phyloP scores from a whole-genome alignment of 805 yeast genomes.

The Starmerella potacharoeniae region DNA sequence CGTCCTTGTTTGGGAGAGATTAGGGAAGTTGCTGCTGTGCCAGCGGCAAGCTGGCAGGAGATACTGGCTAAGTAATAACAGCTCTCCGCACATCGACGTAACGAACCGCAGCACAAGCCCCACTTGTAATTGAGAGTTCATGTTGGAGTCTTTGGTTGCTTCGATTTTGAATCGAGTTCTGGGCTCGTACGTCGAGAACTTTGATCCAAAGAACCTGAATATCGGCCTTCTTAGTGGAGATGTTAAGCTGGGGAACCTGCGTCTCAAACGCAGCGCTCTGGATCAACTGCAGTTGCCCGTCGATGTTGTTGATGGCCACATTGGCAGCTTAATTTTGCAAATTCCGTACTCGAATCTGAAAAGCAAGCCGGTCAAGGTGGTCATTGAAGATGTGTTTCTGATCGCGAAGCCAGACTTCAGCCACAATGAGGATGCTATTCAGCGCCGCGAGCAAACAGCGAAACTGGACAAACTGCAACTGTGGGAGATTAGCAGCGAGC shows the following conservation, averaged over 20 bases:
- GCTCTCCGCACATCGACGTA: not conserved
- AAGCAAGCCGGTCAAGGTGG: constrained; percentile 79
- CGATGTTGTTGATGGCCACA: constrained; percentile 76
- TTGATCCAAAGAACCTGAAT: constrained; percentile 87
- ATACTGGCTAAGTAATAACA: not conserved
- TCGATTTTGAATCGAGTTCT: constrained; percentile 34
- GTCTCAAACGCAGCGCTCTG: constrained; percentile 74
- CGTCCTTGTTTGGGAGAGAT: not conserved
- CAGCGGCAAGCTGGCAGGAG: not conserved
- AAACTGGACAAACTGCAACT: constrained; percentile 59
- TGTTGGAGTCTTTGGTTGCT: constrained; percentile 37
- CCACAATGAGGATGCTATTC: constrained; percentile 49
- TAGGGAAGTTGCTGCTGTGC: not conserved
- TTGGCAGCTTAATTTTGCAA: constrained; percentile 79
- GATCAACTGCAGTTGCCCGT: constrained; percentile 79
- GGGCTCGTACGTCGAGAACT: constrained; percentile 68
- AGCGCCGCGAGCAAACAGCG: constrained; percentile 50
- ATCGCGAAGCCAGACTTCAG: constrained; percentile 65
- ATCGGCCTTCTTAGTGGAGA: constrained; percentile 98
- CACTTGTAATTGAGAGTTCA: constrained; percentile 9
- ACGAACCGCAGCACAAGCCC: not conserved
- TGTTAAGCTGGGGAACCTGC: constrained; percentile 68
- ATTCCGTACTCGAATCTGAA: constrained; percentile 96
- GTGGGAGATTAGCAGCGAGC: constrained; percentile 35
- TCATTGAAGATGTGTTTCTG: constrained; percentile 75